Conservation (phyloP, 2,329 filamentous ascomycete genomes). For the Laburnicola sp. region DNA sequence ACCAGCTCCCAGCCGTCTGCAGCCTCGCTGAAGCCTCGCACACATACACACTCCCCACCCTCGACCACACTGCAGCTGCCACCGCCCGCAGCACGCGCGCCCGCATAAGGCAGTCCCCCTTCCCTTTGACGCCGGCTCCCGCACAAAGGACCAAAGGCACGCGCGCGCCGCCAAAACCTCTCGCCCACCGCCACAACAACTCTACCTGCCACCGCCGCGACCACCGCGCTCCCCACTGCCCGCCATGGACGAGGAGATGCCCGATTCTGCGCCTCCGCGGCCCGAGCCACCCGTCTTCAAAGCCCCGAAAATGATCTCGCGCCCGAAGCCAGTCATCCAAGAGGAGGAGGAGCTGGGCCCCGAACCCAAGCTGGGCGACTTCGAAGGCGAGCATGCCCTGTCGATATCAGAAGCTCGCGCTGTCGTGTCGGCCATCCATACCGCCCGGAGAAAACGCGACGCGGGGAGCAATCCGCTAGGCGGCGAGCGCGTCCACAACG, state of each 20-base stretch:
- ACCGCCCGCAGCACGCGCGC: too few relatives aligned
- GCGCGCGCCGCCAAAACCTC: background rate
- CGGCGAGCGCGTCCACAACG: constrained; percentile 75
- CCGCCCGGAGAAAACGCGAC: constrained; percentile 75
- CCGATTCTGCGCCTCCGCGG: constrained; percentile 20
- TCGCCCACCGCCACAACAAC: background rate
- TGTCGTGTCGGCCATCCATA: constrained; percentile 85
- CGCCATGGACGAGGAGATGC: constrained; percentile 40
- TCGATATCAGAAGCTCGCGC: constrained; percentile 90
- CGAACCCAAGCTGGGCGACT: constrained; percentile 86
- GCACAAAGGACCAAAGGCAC: constrained; percentile 7
- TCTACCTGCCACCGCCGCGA: background rate
- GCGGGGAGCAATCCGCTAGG: constrained; percentile 66
- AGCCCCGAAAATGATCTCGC: constrained; percentile 41
- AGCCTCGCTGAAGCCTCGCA: too few relatives aligned
- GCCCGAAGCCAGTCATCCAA: constrained; percentile 65
- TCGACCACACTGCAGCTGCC: too few relatives aligned
- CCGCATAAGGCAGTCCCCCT: too few relatives aligned
- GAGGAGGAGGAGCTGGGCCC: constrained; percentile 84
- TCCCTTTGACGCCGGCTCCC: background rate
- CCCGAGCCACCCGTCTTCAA: constrained; percentile 31
- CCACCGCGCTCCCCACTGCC: background rate
- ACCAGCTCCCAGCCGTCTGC: too few relatives aligned
- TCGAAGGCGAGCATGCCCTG: constrained; percentile 86
- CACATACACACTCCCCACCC: too few relatives aligned